phyloP scores from a whole-genome alignment of 1,284 basidiomycete species.

The Cerioporus squamosus region DNA sequence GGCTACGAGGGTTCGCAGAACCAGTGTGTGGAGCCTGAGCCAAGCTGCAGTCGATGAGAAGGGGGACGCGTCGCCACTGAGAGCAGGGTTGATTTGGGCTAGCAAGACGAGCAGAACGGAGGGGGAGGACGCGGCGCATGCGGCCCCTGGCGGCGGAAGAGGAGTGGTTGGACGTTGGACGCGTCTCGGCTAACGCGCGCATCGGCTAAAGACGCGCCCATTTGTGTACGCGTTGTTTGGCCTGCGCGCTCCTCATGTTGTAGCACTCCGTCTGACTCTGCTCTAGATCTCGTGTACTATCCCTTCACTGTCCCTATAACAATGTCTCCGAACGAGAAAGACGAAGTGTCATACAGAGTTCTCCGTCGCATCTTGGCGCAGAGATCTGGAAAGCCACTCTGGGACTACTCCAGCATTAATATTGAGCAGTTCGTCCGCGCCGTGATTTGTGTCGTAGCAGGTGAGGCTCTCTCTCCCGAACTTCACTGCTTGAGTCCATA shows the following conservation, averaged over 20 bases:
- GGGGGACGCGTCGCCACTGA: neutral
- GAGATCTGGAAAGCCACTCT: no score
- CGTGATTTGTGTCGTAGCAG: no score
- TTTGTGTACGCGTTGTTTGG: constrained; percentile 28
- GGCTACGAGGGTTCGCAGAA: neutral
- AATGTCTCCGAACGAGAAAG: no score
- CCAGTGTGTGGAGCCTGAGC: neutral
- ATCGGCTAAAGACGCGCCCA: constrained; percentile 5
- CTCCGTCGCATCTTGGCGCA: no score
- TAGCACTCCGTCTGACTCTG: no score
- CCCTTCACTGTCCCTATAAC: no score
- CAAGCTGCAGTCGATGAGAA: constrained; percentile 1
- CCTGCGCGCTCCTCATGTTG: neutral
- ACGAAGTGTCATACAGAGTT: no score
- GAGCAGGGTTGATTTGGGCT: neutral
- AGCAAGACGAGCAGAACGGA: neutral
- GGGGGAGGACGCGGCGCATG: constrained; percentile 12
- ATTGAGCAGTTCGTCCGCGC: no score
- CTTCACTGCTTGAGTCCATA: no score
- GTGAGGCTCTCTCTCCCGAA: no score
- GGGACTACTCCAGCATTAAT: no score
- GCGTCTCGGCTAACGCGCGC: constrained; percentile 21
- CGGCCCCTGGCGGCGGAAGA: neutral
- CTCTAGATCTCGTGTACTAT: no score
- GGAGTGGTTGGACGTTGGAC: constrained; percentile 1